Evolutionary conservation across 2,329 filamentous ascomycete genomes (phyloP), one percentile per base, ranked within the genome.

Genomic region (Alternaria ventricosa): DNA sequence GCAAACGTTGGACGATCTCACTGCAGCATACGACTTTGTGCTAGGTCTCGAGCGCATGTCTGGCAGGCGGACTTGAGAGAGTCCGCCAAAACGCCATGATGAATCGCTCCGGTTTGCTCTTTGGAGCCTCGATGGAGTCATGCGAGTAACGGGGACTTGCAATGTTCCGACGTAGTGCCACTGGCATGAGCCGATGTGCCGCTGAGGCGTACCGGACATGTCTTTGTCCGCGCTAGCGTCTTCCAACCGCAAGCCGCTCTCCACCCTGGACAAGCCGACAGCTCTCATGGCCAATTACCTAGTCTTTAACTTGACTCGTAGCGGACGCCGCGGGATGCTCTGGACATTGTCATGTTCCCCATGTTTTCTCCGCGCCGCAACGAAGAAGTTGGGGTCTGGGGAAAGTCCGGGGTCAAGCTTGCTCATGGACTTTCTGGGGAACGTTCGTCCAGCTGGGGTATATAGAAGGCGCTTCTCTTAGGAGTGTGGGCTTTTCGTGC

Each of bases 321-420:
- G 46, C 45, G 22, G 12, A 20, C 46, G 33, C 18, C 15, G 46
- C 30, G 33, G 22, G 45, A 41, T 10, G 28, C 45, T 50, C 41
- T 41, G 46, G 41, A 13, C 22, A 33, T 11, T 22, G 10, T 47
- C 45, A 50, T 33, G 20, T 50, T 47, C 53, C 25, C 13, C 44
- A 61, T 36, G 22, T 50, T 55, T 53, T 44, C 25, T 27, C 50
- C 20, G 33, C 41, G 15, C 53, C 55, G 45, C 27, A 30, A 46
- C 41, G 11, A 43, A 30, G n/a, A 18, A 28, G 53, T 49, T 65
- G 55, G 61, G 54, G 55, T 69, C 62, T 69, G 70, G 71, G 67
- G 71, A 67, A 74, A 72, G 65, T 70, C 71, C 64, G 70, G 71
- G 64, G 65, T 57, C 45, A 50, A 56, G 46, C 54, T 53, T 25